Base-by-base conservation (phyloP, 371 early-diverging fungal genomes). In the Mortierella sp. region DNA sequence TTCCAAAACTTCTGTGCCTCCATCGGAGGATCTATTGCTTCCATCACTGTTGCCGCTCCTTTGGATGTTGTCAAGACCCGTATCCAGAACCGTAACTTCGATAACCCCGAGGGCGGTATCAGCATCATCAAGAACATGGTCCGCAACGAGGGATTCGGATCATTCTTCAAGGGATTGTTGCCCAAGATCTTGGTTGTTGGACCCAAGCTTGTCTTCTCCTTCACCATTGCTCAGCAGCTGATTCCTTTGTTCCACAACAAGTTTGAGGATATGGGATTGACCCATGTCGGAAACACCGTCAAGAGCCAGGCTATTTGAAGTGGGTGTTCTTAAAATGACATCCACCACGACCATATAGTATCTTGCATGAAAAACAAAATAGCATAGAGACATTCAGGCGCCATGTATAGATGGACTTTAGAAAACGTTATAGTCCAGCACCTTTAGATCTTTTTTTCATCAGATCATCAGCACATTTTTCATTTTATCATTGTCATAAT, bases 31-130 rank as follows among this genome's bases (percentile, higher is more conserved):
- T 97, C 98, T 35, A 90, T 97, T 18, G 97, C 99, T 45, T 96
- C 96, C 49, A 94, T 98, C 75, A 94, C 96, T 5, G 94, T 98
- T 5, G 96, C 98, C 32, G 97, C 98, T 32, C 99, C 99, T 63
- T 88, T 98, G 70, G 99, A 98, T 78, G 98, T 98, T 10, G 94
- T 96, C 88, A 98, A 98, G 91, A 98, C 98, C n/a, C 94, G 99
- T 64, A 98, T 98, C 83, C 99, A 98, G 87, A 94, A 96, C 78
- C 90, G 94, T 66, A 91, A 95, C 78, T 94, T 93, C 84, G 97
- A 95, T 39, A 90, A 91, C 77, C 96, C 96, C 20, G 96, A 96
- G 83, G 89, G 93, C 45, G 99, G 99, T 63, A 84, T 92, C 75
- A 88, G 88, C 65, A 97, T 98, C 72, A 86, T 98, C 70, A 88